Evolutionary conservation across 2,329 filamentous ascomycete genomes (phyloP), one percentile per base, ranked within the genome.

Genomic region (Xylariaceae sp.): DNA sequence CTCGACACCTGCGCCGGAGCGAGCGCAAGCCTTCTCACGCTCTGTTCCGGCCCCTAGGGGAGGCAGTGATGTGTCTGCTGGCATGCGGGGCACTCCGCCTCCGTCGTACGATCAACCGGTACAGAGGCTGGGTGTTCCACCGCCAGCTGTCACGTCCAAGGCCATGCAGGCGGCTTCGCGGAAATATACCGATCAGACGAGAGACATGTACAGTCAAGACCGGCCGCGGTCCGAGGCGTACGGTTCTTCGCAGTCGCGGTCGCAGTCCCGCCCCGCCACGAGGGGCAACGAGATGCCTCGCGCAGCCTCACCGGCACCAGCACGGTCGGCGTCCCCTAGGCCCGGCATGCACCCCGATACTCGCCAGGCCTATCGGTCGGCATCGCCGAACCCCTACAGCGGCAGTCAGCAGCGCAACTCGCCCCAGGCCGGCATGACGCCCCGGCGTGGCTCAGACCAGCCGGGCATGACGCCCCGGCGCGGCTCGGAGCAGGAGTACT

Each of bases 91-190:
- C 17, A 89, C 85, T 8, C 87, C 89, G 5, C 90, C 90, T 3
- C 90, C 90, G 4, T 86, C 84, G 0, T 96, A 95, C 52, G 83
- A 90, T 39, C 75, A 77, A 29, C 75, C 80, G 31, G 72, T 87
- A 29, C 85, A 83, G 53, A 75, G 85, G 38, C 72, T 96, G 4
- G 92, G 88, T 34, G 84, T 90, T 10, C 93, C 92, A 2, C 82
- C 90, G 38, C 88, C 90, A 2, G 92, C 92, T 2, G 87, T 93
- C 40, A 98, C 93, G 1, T 84, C 87, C 4, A 85, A 83, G 43
- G 86, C 92, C 30, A 98, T 98, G 93, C 86, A 94, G 53, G 85
- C 94, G 58, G 86, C 89, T 4, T 92, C 88, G 0, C 83, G 93
- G 49, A 88, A 88, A 58, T 95, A 90, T 51, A 77, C 83, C 15